These are phyloP conservation scores for Xerocomellus amylosporus DNA, from an alignment of 768 basidiomycete genomes.

Conservation along the genomic window DNA sequence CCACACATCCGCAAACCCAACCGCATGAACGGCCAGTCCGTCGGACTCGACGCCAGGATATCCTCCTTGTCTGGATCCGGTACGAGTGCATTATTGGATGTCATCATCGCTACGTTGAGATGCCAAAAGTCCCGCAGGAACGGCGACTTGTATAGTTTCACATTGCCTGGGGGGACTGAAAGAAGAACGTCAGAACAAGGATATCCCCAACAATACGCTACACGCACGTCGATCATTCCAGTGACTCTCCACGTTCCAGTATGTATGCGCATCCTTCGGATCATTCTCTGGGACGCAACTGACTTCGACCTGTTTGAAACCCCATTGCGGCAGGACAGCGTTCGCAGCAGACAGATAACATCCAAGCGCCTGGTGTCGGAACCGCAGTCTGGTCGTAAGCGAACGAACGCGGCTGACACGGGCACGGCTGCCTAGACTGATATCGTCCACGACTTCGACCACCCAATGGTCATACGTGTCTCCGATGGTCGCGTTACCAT, in stretches of 20 bases:
- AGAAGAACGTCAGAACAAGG: neutral
- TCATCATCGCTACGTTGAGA: conserved; percentile 99
- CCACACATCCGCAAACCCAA: conserved; percentile 96
- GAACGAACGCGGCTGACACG: conserved; percentile 75
- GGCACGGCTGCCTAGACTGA: conserved; percentile 56
- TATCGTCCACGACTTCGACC: conserved; percentile 92
- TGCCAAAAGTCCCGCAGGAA: conserved; percentile 99
- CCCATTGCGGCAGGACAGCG: conserved; percentile 91
- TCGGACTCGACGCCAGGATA: conserved; percentile 88
- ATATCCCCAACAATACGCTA: neutral
- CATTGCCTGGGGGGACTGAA: conserved; percentile 78
- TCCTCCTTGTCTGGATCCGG: conserved; percentile 99
- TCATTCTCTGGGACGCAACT: conserved; percentile 89
- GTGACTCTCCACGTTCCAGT: conserved; percentile 98
- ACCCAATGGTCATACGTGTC: conserved; percentile 89
- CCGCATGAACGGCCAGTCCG: conserved; percentile 91
- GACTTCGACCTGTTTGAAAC: conserved; percentile 98
- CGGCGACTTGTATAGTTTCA: conserved; percentile 82
- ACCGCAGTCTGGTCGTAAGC: conserved; percentile 84
- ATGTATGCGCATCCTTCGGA: conserved; percentile 76
- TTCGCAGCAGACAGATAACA: conserved; percentile 93
- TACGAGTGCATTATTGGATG: conserved; percentile 95
- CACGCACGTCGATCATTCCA: conserved; percentile 91
- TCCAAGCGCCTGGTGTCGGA: conserved; percentile 71
- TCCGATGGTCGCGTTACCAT: conserved; percentile 87